These are phyloP conservation scores for Omphalotus guepiniiformis DNA, from an alignment of 768 basidiomycete species.

Conservation along the genomic window DNA sequence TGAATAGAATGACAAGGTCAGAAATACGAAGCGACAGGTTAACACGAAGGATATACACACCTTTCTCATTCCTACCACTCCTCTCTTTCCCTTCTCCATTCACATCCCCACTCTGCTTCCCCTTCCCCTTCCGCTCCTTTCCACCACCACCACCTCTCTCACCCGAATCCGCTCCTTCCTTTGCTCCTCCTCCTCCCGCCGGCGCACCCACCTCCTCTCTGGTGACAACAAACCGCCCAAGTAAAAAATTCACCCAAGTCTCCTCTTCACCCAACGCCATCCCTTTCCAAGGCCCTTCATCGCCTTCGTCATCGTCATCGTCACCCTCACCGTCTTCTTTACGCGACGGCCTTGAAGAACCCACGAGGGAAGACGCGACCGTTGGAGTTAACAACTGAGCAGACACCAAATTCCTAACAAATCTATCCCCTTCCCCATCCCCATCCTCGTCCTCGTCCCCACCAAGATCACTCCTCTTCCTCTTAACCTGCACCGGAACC, in stretches of 20 bases:
- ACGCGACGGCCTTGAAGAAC: too few relatives aligned
- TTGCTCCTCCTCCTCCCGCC: background rate
- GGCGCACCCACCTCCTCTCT: background rate
- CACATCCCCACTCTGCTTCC: background rate
- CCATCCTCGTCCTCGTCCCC: background rate
- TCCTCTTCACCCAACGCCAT: constrained; percentile 3
- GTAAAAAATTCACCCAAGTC: constrained; percentile 4
- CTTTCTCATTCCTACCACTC: background rate
- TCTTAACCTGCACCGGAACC: too few relatives aligned
- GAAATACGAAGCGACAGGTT: background rate
- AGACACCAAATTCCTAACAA: too few relatives aligned
- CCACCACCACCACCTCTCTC: background rate
- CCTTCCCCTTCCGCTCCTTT: background rate
- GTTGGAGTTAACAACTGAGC: too few relatives aligned
- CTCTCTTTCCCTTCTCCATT: background rate
- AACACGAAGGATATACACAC: background rate
- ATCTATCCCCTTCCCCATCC: background rate
- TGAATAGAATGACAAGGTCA: background rate
- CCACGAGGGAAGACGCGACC: too few relatives aligned
- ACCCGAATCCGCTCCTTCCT: background rate
- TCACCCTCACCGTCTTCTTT: too few relatives aligned
- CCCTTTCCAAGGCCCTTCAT: background rate
- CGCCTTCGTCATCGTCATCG: background rate
- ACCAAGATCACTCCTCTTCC: background rate
- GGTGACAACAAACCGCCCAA: background rate